Base-by-base conservation (phyloP, 1,284 basidiomycete species). In the Moesziomyces parantarcticus region DNA sequence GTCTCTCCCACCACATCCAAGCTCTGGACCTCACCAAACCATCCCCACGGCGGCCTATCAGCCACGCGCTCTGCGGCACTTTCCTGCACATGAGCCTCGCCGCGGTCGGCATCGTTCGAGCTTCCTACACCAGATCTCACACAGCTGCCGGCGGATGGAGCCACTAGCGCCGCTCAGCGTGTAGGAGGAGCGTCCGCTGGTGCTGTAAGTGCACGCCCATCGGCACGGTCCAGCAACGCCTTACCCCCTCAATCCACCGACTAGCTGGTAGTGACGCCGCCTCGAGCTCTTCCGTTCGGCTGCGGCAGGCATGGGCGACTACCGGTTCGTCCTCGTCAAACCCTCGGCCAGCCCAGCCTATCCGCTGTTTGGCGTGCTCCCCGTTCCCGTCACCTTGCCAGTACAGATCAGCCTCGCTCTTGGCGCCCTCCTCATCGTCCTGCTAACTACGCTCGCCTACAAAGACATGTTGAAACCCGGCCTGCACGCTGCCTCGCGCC, bases 401-500 rank as follows among this genome's bases (percentile, higher is more conserved):
- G 20, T 50, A 5, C 72, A 75, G 22, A 46, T 53, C 1, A 20
- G 52, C 20, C 56, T 75, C 21, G 43, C 36, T 20, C 6, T 64
- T 13, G 55, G 56, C 22, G 40, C 63, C n/a, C 21, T 64, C 9
- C 32, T 64, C 25, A 52, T 70, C 44, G 46, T 58, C 32, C 29
- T 50, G 22, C 39, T 66, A 22, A 56, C 44, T 13, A 16, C 60
- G 1, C 29, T 43, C 22, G 57, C 51, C 3, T 63, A 59, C 41
- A 63, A 46, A 57, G 66, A 70, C 50, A 63, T 67, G 58, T 48
- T 75, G 39, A 62, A 66, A 26, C 59, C 69, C 48, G 69, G 69
- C 9, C 34, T 72, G 5, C 52, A 59, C 52, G 55, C 69, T 34
- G 69, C 53, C 9, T 62, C 66, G 16, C 52, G 49, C 16, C 63